Percentiles rank a stretch among this genome's conserved stretches.
These are phyloP conservation scores for Xylaria scruposa DNA, from an alignment of 495 filamentous ascomycete species.

Conservation along the genomic window DNA sequence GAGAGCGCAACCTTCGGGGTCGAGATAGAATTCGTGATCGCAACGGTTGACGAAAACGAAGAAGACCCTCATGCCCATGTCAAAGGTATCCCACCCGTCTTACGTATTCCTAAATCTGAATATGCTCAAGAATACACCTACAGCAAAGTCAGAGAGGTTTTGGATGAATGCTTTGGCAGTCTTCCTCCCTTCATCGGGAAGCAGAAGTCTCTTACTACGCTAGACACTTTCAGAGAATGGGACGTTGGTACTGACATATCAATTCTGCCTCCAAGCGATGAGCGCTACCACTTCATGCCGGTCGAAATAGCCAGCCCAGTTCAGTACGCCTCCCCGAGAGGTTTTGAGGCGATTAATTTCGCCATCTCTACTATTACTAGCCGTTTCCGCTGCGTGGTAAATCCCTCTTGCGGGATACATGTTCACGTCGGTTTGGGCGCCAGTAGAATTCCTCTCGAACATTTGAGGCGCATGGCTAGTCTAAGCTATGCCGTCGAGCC, in stretches of 20 bases:
- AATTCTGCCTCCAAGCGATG: not conserved
- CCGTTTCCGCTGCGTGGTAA: not conserved
- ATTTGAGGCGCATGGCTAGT: not conserved
- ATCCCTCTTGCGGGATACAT: not conserved
- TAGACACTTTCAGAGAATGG: not conserved
- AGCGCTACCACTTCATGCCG: not conserved
- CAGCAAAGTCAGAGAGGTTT: not conserved
- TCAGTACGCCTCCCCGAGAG: not conserved
- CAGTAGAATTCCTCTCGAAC: not conserved
- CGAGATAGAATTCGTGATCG: conserved; percentile 41
- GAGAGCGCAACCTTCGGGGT: conserved; percentile 38
- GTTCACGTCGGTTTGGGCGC: conserved; percentile 3
- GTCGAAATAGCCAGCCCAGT: conserved; percentile 4
- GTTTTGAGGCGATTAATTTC: not conserved
- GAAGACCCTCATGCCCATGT: conserved; percentile 13
- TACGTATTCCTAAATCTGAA: not conserved
- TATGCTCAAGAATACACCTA: not conserved
- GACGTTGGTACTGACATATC: not conserved
- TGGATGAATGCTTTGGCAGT: conserved; percentile 39
- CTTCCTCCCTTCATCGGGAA: conserved; percentile 29
- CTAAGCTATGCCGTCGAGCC: conserved; percentile 1
- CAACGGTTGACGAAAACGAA: not conserved
- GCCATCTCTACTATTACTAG: not conserved
- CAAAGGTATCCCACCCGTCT: conserved; percentile 24
- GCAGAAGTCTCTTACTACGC: not conserved